These are phyloP conservation scores for Scheffersomyces lignosus DNA, from an alignment of 805 yeast genomes.

Conservation along the genomic window DNA sequence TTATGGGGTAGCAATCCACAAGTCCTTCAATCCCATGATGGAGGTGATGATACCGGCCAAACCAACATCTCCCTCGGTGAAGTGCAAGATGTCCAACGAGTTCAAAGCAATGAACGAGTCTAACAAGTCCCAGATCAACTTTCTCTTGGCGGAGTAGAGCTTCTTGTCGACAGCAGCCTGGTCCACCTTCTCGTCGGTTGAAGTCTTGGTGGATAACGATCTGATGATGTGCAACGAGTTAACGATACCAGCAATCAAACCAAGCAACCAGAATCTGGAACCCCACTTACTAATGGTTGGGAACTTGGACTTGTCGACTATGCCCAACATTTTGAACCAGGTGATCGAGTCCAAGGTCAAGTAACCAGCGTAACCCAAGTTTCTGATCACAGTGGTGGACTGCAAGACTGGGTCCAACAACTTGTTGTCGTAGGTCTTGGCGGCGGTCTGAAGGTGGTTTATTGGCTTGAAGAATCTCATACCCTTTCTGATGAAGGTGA, in stretches of 20 bases:
- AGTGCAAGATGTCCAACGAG: constrained; percentile 56
- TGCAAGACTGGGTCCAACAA: constrained; percentile 61
- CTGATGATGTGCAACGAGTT: constrained; percentile 58
- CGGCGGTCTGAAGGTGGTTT: constrained; percentile 66
- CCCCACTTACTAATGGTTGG: constrained; percentile 56
- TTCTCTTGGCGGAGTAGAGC: constrained; percentile 53
- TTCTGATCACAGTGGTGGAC: constrained; percentile 52
- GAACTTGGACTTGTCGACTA: constrained; percentile 49
- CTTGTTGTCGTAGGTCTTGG: constrained; percentile 67
- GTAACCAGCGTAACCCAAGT: constrained; percentile 63
- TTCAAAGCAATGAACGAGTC: constrained; percentile 77
- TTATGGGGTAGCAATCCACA: constrained; percentile 53
- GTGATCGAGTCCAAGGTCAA: constrained; percentile 62
- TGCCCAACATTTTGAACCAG: constrained; percentile 59
- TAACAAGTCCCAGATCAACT: constrained; percentile 71
- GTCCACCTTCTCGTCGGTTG: constrained; percentile 19
- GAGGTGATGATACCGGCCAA: constrained; percentile 84
- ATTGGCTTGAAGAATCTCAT: constrained; percentile 83
- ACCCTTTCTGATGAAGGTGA: constrained; percentile 76
- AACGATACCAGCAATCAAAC: constrained; percentile 61
- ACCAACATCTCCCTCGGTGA: constrained; percentile 80
- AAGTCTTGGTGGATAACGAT: constrained; percentile 8
- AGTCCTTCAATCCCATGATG: constrained; percentile 68
- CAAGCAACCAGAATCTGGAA: constrained; percentile 75
- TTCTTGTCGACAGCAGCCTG: constrained; percentile 41